Conservation (phyloP, 2,329 filamentous ascomycete species). For the Aspergillus sp. region DNA sequence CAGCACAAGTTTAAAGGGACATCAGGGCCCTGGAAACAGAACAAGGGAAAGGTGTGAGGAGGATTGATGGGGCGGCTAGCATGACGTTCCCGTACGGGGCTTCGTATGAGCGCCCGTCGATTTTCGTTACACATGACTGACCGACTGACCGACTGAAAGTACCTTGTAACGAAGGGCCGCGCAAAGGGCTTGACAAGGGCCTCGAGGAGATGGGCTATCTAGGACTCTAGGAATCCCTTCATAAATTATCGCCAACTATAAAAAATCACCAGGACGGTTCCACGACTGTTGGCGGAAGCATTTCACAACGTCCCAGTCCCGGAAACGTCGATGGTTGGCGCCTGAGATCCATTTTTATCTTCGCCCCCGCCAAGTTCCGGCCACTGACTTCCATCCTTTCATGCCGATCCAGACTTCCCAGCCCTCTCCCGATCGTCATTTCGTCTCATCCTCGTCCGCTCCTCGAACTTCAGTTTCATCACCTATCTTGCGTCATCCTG, state of each 20-base stretch:
- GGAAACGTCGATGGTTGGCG: conserved; percentile 23
- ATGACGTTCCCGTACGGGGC: conserved; percentile 2
- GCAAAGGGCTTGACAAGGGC: neutral
- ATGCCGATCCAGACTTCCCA: conserved; percentile 4
- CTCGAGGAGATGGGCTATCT: neutral
- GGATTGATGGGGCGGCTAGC: neutral
- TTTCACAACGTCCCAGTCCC: conserved; percentile 10
- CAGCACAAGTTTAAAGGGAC: neutral
- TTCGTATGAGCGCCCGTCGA: neutral
- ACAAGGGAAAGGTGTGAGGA: neutral
- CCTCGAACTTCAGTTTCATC: conserved; percentile 5
- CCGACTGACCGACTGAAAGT: neutral
- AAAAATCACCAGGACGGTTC: neutral
- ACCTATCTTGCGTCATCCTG: neutral
- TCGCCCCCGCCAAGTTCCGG: conserved; percentile 13
- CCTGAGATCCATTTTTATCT: conserved; percentile 5
- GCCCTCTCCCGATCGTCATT: conserved; percentile 12
- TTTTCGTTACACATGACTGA: neutral
- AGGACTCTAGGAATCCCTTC: neutral
- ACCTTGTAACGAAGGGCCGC: neutral
- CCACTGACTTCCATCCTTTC: conserved; percentile 12
- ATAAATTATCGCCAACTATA: conserved; percentile 1
- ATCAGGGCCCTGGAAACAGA: neutral
- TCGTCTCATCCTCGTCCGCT: conserved; percentile 7
- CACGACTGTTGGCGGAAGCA: neutral